Evolutionary conservation across 2,329 filamentous ascomycete genomes (phyloP).

Genomic region (Podosphaera aphanis): DNA sequence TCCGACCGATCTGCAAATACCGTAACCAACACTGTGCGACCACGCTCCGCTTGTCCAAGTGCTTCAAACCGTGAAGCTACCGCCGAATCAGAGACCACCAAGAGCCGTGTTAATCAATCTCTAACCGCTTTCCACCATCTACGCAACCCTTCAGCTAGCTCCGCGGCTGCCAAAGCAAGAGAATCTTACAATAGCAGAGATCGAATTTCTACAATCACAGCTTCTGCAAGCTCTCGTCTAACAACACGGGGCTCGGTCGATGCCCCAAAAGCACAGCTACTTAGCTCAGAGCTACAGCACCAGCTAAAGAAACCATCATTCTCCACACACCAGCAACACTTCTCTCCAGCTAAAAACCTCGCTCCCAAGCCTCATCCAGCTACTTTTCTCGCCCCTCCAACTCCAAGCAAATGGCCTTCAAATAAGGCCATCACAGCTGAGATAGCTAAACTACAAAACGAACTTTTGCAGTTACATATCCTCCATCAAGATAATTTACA

Average conservation of each 20-base stretch:
- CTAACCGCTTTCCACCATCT: constrained; percentile 10
- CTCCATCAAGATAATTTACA: constrained; percentile 30
- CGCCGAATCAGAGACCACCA: constrained; percentile 8
- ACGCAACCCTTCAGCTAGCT: constrained; percentile 10
- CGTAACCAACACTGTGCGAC: constrained; percentile 8
- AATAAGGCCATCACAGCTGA: constrained; percentile 36
- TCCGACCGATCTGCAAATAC: constrained; percentile 9
- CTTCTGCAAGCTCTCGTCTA: constrained; percentile 5
- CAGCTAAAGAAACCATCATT: constrained; percentile 19
- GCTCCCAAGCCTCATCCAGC: constrained; percentile 38
- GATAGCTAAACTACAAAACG: constrained; percentile 34
- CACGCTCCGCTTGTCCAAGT: constrained; percentile 8
- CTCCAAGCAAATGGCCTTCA: constrained; percentile 35
- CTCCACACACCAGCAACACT: constrained; percentile 41
- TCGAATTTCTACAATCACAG: constrained; percentile 9
- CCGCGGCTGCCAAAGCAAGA: constrained; percentile 4
- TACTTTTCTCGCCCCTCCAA: constrained; percentile 32
- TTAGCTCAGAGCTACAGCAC: constrained; percentile 4
- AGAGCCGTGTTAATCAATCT: constrained; percentile 12
- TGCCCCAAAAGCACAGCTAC: neutral
- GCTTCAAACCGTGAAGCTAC: constrained; percentile 3
- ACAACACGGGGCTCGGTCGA: constrained; percentile 3
- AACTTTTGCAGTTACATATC: constrained; percentile 41
- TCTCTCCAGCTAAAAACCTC: constrained; percentile 36
- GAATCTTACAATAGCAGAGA: constrained; percentile 10